Conservation (phyloP, 177 flowering plant species). For the Vitis hybrid region DNA sequence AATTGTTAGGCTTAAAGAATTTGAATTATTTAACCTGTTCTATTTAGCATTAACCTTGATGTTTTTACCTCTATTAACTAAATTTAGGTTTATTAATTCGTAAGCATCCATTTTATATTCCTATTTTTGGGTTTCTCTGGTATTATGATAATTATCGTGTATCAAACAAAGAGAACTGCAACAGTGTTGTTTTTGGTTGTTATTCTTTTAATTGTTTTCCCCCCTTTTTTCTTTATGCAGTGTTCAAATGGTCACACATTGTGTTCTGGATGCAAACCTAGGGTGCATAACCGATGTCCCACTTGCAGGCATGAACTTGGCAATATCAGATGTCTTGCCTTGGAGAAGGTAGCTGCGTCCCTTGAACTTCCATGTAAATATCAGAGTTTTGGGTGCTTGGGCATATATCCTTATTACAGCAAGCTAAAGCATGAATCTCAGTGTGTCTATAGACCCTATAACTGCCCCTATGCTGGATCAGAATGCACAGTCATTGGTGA, state of each 20-base stretch:
- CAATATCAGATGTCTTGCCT: constrained; percentile 85
- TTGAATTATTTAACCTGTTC: not conserved
- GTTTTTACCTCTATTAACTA: not conserved
- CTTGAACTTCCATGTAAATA: constrained; percentile 96
- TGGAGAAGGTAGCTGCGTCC: constrained; percentile 94
- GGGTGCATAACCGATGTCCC: constrained; percentile 93
- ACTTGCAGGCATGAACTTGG: constrained; percentile 98
- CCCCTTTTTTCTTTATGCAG: constrained; percentile 36
- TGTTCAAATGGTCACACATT: constrained; percentile 96
- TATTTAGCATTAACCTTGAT: not conserved
- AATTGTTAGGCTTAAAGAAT: not conserved
- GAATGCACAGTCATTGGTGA: constrained; percentile 88
- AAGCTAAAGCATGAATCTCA: constrained; percentile 90
- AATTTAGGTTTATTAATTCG: too few relatives aligned
- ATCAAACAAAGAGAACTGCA: not conserved
- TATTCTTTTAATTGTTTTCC: not conserved
- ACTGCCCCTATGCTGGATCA: constrained; percentile 96
- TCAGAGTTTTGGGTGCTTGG: constrained; percentile 77
- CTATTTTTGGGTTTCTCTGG: not conserved
- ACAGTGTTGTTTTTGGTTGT: not conserved
- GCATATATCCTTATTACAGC: constrained; percentile 90
- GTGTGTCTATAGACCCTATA: constrained; percentile 77
- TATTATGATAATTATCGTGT: not conserved
- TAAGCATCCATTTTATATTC: too few relatives aligned
- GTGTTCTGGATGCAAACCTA: constrained; percentile 88